phyloP scores from a whole-genome alignment of 2,329 filamentous ascomycete genomes.

The Fusarium musae region DNA sequence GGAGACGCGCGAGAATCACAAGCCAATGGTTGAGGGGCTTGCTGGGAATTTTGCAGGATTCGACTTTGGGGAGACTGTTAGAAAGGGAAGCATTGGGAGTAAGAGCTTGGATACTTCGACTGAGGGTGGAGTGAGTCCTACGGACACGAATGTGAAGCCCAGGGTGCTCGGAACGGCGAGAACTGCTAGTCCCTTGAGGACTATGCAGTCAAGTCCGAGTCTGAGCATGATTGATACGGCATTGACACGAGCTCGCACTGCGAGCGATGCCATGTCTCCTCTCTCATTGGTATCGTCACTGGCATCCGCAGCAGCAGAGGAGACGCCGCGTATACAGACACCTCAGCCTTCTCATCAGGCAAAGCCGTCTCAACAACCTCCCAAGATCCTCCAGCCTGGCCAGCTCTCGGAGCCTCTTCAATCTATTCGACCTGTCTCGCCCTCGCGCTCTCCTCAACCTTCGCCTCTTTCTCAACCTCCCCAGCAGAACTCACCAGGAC shows the following conservation, averaged over 20 bases:
- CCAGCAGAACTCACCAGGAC: constrained; percentile 27
- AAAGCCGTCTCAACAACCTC: constrained; percentile 17
- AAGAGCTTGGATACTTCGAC: constrained; percentile 29
- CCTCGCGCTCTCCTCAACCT: constrained; percentile 29
- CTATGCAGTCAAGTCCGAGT: constrained; percentile 43
- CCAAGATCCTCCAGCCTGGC: constrained; percentile 31
- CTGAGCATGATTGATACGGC: constrained; percentile 34
- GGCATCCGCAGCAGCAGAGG: constrained; percentile 22
- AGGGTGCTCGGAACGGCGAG: constrained; percentile 27
- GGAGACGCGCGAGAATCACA: constrained; percentile 44
- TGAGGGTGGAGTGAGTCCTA: constrained; percentile 31
- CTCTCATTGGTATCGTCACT: constrained; percentile 33
- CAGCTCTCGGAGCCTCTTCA: constrained; percentile 28
- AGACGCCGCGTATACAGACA: constrained; percentile 18
- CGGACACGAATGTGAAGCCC: constrained; percentile 30
- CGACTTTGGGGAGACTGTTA: constrained; percentile 51
- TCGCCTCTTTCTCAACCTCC: constrained; percentile 36
- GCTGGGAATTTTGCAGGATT: constrained; percentile 53
- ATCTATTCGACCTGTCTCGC: constrained; percentile 18
- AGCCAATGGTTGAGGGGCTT: constrained; percentile 48
- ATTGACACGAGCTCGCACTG: constrained; percentile 33
- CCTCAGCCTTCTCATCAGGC: constrained; percentile 29
- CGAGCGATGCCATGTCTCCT: constrained; percentile 40
- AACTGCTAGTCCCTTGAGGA: constrained; percentile 39
- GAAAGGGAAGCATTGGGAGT: constrained; percentile 34